phyloP scores from a whole-genome alignment of 345 rosid genomes.

The Microcos paniculata region DNA sequence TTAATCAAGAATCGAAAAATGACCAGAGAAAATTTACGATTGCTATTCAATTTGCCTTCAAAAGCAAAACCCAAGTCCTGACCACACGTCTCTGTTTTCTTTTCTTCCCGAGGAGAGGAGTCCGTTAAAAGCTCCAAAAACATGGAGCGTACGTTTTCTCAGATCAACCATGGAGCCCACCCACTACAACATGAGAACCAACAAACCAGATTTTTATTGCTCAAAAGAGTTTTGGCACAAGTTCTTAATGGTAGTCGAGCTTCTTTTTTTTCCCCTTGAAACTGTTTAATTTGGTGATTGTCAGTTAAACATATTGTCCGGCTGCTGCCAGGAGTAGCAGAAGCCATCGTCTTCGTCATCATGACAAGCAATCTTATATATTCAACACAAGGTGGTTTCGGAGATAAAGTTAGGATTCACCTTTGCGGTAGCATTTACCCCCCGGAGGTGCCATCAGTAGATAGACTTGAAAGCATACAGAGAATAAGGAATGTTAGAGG shows the following conservation, averaged over 20 bases:
- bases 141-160: neutral
- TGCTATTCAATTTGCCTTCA: neutral
- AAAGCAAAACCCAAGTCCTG: neutral
- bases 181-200: neutral
- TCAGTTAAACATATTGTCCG: neutral
- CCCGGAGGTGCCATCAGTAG: neutral
- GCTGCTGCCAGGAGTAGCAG: neutral
- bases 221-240: neutral
- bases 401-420: conserved; percentile 3
- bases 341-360: neutral
- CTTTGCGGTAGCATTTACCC: neutral
- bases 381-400: neutral
- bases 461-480: neutral
- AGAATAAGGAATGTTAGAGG: neutral
- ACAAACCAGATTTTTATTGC: neutral
- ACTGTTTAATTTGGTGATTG: neutral
- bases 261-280: neutral
- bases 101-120: neutral
- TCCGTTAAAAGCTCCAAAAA: neutral
- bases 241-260: no score
- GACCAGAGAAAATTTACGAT: neutral
- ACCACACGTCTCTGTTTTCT: neutral
- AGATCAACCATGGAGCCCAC: neutral
- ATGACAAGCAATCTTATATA: neutral
- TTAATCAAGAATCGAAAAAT: neutral